Conservation (phyloP, 2,329 filamentous ascomycete genomes). For the Stylonectria norvegica region DNA sequence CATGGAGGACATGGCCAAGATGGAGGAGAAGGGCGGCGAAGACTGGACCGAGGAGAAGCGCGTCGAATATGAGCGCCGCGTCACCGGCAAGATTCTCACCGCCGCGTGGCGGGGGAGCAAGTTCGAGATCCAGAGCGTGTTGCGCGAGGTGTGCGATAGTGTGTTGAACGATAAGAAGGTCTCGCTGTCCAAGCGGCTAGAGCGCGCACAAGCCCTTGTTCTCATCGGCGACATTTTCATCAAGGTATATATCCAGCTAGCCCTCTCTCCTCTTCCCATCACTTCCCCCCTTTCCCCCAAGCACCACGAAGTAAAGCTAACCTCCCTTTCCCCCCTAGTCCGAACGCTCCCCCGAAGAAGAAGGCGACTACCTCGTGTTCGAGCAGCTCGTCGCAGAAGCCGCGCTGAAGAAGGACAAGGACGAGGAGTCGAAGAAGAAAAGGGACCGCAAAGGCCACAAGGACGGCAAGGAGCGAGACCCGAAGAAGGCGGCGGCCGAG, state of each 20-base stretch:
- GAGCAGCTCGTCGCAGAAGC: constrained; percentile 97
- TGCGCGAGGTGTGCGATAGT: constrained; percentile 89
- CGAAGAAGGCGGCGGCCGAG: constrained; percentile 28
- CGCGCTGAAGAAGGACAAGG: constrained; percentile 89
- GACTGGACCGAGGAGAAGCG: constrained; percentile 99
- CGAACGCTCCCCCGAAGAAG: constrained; percentile 85
- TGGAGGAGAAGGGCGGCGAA: constrained; percentile 91
- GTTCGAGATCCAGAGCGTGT: constrained; percentile 95
- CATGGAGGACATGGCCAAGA: constrained; percentile 97
- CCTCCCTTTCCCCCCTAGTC: constrained; percentile 56
- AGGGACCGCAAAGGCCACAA: constrained; percentile 47
- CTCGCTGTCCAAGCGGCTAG: constrained; percentile 76
- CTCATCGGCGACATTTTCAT: constrained; percentile 85
- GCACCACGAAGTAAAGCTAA: constrained; percentile 1
- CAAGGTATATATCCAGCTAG: constrained; percentile 57
- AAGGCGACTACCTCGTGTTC: constrained; percentile 98
- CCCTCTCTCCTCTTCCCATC: constrained; percentile 1
- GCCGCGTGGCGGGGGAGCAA: constrained; percentile 95
- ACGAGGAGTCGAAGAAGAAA: constrained; percentile 66
- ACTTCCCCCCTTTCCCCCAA: neutral
- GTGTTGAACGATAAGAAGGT: constrained; percentile 79
- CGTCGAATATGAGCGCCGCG: constrained; percentile 88
- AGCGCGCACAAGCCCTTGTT: constrained; percentile 85
- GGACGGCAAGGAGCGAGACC: constrained; percentile 31
- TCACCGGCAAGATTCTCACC: constrained; percentile 96